A percentile compares a stretch with the other conserved stretches of the same genome.
phyloP scores from a whole-genome alignment of 495 filamentous ascomycete genomes.

The Xanthoparmelia taractica region DNA sequence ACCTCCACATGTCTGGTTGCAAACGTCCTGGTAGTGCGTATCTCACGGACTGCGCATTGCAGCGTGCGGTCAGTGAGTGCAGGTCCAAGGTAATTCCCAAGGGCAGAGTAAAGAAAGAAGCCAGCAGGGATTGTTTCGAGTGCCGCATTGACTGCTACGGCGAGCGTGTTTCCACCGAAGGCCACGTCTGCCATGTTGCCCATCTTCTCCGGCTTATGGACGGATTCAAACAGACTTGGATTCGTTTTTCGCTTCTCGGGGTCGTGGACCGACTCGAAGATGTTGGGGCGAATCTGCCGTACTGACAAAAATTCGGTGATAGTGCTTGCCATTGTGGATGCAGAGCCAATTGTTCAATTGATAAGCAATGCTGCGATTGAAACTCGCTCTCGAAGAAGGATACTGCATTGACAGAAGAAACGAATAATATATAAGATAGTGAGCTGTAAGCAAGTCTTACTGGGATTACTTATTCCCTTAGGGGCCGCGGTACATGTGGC shows the following conservation, averaged over 20 bases:
- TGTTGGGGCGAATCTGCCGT: not conserved
- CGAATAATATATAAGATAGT: too few relatives aligned
- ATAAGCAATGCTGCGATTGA: too few relatives aligned
- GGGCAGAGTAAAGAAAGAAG: not conserved
- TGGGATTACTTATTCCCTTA: too few relatives aligned
- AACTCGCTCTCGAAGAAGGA: too few relatives aligned
- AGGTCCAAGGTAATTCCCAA: not conserved
- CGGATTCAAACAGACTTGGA: too few relatives aligned
- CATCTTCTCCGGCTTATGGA: not conserved
- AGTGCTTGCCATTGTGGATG: not conserved
- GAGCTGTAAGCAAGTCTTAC: too few relatives aligned
- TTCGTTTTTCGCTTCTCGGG: too few relatives aligned
- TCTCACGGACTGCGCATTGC: not conserved
- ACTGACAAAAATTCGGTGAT: not conserved
- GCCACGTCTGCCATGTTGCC: not conserved
- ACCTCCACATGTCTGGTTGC: not conserved
- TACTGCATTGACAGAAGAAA: too few relatives aligned
- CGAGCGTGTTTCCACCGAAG: not conserved
- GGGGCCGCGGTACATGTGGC: too few relatives aligned
- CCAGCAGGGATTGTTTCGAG: not conserved
- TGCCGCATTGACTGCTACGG: not conserved
- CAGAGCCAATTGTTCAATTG: too few relatives aligned
- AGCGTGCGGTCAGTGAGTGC: not conserved
- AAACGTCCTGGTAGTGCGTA: not conserved
- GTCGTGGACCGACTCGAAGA: not conserved